These are phyloP conservation scores for Ganoderma meredithae DNA, from an alignment of 1,284 basidiomycete species.

Conservation along the genomic window DNA sequence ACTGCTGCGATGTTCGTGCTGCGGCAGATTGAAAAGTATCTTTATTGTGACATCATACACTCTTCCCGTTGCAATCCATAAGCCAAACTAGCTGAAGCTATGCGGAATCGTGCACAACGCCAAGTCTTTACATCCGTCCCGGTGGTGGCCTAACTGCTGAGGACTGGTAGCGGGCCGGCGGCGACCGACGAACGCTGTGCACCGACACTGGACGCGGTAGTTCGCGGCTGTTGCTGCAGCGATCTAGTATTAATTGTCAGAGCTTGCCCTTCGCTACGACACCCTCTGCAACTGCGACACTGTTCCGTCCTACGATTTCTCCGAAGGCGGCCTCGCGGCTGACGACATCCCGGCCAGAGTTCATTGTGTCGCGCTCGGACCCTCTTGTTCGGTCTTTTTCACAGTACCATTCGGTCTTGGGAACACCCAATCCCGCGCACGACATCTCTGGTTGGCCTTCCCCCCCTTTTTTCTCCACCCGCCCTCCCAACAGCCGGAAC, in stretches of 20 bases:
- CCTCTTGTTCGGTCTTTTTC: conserved; percentile 1
- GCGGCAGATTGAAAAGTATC: conserved; percentile 25
- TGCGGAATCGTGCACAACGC: background rate
- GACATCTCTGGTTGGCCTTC: background rate
- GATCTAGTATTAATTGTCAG: conserved; percentile 1
- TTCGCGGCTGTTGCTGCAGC: background rate
- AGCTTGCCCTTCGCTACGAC: conserved; percentile 8
- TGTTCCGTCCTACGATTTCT: background rate
- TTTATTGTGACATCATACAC: conserved; percentile 14
- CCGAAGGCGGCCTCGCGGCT: background rate
- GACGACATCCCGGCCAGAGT: background rate
- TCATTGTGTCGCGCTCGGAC: background rate
- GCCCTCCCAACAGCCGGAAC: background rate
- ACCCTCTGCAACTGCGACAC: background rate
- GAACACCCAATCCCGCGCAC: background rate
- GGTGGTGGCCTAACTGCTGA: background rate
- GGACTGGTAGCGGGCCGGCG: background rate
- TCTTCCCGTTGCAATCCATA: conserved; percentile 5
- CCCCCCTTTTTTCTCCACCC: background rate
- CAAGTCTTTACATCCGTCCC: background rate
- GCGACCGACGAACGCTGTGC: background rate
- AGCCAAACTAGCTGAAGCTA: background rate
- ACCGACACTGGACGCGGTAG: background rate
- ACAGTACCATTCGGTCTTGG: background rate
- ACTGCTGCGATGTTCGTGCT: background rate